Conservation (phyloP, 371 early-diverging fungal species). For the Entomophthora muscae region DNA sequence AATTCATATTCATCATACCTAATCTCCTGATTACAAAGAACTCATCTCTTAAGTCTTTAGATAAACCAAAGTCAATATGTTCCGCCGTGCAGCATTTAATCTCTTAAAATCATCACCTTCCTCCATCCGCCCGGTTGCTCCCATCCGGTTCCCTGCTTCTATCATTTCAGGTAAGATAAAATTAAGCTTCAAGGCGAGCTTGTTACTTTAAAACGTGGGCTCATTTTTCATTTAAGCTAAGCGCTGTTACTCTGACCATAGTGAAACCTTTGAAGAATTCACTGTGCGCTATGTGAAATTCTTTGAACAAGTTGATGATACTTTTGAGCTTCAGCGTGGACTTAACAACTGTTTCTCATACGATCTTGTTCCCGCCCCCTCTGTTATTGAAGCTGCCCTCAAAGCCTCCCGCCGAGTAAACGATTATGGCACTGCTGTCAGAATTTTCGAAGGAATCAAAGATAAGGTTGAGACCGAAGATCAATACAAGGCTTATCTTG, state of each 20-base stretch:
- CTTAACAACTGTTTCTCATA: slow-evolving; percentile 92
- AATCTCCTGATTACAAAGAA: neutral
- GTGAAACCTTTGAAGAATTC: slow-evolving; percentile 61
- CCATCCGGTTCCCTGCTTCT: neutral
- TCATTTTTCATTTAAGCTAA: slow-evolving; percentile 6
- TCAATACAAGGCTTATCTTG: slow-evolving; percentile 76
- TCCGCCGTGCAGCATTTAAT: neutral
- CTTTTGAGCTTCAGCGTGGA: slow-evolving; percentile 91
- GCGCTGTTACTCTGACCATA: slow-evolving; percentile 42
- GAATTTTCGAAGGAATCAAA: slow-evolving; percentile 85
- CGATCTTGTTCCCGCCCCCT: slow-evolving; percentile 81
- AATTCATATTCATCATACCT: neutral
- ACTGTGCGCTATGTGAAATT: slow-evolving; percentile 64
- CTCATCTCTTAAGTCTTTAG: neutral
- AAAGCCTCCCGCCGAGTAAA: slow-evolving; percentile 82
- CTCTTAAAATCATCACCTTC: neutral
- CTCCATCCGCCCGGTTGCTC: neutral
- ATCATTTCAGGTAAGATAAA: neutral
- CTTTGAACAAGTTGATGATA: slow-evolving; percentile 82
- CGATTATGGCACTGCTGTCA: slow-evolving; percentile 79
- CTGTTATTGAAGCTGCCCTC: slow-evolving; percentile 73
- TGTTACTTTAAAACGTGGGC: neutral
- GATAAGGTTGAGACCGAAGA: slow-evolving; percentile 64
- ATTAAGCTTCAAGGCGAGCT: neutral
- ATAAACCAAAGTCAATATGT: neutral